Conservation (phyloP, 1,284 basidiomycete species). For the Termitomyces sp. region DNA sequence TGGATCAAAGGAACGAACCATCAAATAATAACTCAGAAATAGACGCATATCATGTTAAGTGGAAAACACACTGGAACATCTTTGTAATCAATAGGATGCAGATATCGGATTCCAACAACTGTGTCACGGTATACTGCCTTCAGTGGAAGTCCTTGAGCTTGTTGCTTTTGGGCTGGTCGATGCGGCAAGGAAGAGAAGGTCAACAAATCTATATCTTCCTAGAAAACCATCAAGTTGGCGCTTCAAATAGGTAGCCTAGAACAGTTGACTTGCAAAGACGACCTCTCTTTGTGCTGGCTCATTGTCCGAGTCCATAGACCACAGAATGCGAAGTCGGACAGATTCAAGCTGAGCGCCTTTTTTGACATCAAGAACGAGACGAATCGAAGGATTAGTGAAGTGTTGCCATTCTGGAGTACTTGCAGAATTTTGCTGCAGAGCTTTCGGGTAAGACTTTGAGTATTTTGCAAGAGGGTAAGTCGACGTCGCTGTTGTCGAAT, state of each 20-base stretch:
- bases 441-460: slow-evolving; percentile 52
- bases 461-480: slow-evolving; percentile 60
- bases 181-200: slow-evolving; percentile 48
- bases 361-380: slow-evolving; percentile 55
- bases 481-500: slow-evolving; percentile 52
- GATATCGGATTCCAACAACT: slow-evolving; percentile 68
- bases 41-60: slow-evolving; percentile 1
- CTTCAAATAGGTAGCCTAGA: background rate
- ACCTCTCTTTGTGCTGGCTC: slow-evolving; percentile 46
- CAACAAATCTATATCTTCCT: slow-evolving; percentile 73
- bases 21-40: background rate
- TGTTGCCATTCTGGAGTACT: slow-evolving; percentile 65
- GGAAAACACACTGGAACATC: slow-evolving; percentile 33
- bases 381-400: slow-evolving; percentile 63
- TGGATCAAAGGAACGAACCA: slow-evolving; percentile 25
- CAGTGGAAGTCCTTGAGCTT: slow-evolving; percentile 53
- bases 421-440: slow-evolving; percentile 18
- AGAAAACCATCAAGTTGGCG: slow-evolving; percentile 9
- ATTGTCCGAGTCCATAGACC: slow-evolving; percentile 44
- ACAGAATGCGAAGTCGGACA: slow-evolving; percentile 57
- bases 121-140: slow-evolving; percentile 73
- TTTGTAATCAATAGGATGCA: slow-evolving; percentile 43
- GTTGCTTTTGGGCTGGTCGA: slow-evolving; percentile 21
- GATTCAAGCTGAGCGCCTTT: slow-evolving; percentile 52
- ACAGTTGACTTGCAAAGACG: slow-evolving; percentile 48